Percentiles rank a stretch among this genome's conserved stretches.
Evolutionary conservation across 2,329 filamentous ascomycete species (phyloP).

Genomic region (Neonectria hederae): DNA sequence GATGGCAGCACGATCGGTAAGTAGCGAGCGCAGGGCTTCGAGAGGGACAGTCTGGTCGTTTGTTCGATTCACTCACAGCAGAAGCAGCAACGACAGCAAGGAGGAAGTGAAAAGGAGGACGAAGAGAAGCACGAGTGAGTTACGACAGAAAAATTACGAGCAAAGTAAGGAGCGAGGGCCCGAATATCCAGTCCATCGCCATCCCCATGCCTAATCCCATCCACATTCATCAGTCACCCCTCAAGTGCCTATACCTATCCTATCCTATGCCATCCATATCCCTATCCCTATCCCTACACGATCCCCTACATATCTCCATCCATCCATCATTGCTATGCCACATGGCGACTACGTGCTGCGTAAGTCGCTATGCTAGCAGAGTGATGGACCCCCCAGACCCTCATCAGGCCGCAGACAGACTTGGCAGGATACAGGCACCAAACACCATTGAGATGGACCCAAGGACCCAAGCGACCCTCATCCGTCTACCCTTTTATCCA

Average conservation of each 20-base stretch:
- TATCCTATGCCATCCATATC: conserved; percentile 33
- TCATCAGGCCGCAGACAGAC: not conserved
- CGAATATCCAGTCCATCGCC: conserved; percentile 16
- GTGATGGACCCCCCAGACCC: not conserved
- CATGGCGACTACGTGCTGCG: conserved; percentile 19
- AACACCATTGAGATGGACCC: conserved; percentile 10
- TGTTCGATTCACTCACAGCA: conserved; percentile 15
- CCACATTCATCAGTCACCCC: not conserved
- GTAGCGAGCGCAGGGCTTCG: conserved; percentile 12
- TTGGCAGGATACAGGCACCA: conserved; percentile 6
- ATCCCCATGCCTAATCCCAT: conserved; percentile 7
- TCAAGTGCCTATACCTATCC: conserved; percentile 15
- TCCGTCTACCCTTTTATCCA: not conserved
- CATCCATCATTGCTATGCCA: conserved; percentile 28
- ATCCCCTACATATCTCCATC: conserved; percentile 32
- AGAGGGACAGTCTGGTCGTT: conserved; percentile 16
- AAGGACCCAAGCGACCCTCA: conserved; percentile 1
- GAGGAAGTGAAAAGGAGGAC: conserved; percentile 4
- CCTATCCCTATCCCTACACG: conserved; percentile 27
- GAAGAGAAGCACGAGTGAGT: conserved; percentile 8
- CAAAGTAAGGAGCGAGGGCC: conserved; percentile 17
- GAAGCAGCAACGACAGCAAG: not conserved
- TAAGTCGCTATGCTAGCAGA: conserved; percentile 13
- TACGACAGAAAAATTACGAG: conserved; percentile 6
- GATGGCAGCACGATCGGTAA: conserved; percentile 1